phyloP scores from a whole-genome alignment of 331 rosid genomes.

The Malus hybrid region DNA sequence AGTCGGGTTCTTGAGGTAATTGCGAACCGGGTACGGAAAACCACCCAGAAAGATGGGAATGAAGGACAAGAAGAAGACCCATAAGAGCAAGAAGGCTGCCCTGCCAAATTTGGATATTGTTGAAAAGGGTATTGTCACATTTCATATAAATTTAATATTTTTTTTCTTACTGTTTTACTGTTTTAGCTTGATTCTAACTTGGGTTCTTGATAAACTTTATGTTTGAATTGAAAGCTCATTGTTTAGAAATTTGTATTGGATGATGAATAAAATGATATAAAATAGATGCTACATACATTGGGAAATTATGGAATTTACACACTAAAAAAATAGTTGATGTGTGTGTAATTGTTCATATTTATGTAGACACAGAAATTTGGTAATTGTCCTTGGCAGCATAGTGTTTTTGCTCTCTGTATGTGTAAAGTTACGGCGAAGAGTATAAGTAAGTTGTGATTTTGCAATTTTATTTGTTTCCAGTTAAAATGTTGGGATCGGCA shows the following conservation, averaged over 20 bases:
- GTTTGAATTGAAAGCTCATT: not conserved
- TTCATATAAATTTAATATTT: not conserved
- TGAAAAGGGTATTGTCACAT: constrained; percentile 8
- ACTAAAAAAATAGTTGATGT: not conserved
- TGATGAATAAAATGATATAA: not conserved
- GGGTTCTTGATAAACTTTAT: not conserved
- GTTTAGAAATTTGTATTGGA: not conserved
- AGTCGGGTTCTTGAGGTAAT: not conserved
- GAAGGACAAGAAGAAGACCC: constrained; percentile 17
- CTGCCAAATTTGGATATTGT: not conserved
- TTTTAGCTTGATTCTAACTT: not conserved
- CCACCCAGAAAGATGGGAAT: constrained; percentile 2
- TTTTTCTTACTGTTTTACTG: too few species aligned
- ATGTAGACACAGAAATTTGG: not conserved
- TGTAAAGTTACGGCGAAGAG: not conserved
- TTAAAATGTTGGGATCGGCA: not conserved
- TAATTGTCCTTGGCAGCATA: not conserved
- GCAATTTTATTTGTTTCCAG: not conserved
- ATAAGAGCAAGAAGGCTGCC: not conserved
- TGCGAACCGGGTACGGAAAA: not conserved
- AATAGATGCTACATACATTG: not conserved
- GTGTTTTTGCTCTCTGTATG: not conserved
- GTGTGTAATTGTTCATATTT: not conserved
- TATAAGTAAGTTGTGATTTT: not conserved
- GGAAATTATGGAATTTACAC: not conserved